Base-by-base conservation (phyloP, 2,329 filamentous ascomycete genomes). In the Juglanconis oblonga region DNA sequence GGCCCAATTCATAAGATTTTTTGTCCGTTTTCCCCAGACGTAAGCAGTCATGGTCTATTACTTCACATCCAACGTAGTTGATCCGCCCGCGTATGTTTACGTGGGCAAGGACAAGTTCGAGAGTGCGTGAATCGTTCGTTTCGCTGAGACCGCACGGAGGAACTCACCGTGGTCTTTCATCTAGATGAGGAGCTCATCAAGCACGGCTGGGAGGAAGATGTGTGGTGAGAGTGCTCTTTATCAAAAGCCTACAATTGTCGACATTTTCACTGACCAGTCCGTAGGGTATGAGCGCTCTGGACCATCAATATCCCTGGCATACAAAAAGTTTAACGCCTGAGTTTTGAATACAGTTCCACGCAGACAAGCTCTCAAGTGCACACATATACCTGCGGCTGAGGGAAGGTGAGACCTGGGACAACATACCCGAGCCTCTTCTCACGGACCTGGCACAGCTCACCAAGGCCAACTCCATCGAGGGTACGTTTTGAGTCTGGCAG, bases 91-190 rank as follows among this genome's bases (percentile, higher is more conserved):
- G 47, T 93, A 89, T 72, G 87, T 99, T 71, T 99, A 99, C 73
- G 92, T 97, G 62, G 95, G 95, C 75, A 99, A 98, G 77, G 95
- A 99, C 81, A 99, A 99, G 79, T 93, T 95, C 68, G 95, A 99
- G 81, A 99, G 95, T 97, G 81, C 71, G 88, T 68, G 63, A 64
- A 57, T 59, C 59, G 36, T 52, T 29, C 51, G 53, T 50, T 52
- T n/a, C 40, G 58, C 40, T 58, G 61, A 58, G 58, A 64, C 32
- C 38, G 45, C 50, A 52, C 32, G 58, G 61, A 47, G 44, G 57
- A 56, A 52, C 50, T 64, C 52, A 48, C 61, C 31, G n/a, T 44
- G 33, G 14, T 44, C 13, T 5, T 29, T 32, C 14, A 0, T 49
- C 64, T 72, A 99, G 95, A 98, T 79, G 95, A 99, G 82, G 92